Evolutionary conservation across 2,329 filamentous ascomycete species (phyloP), one percentile per base, ranked within the genome.

Genomic region (Talaromyces atroroseus): DNA sequence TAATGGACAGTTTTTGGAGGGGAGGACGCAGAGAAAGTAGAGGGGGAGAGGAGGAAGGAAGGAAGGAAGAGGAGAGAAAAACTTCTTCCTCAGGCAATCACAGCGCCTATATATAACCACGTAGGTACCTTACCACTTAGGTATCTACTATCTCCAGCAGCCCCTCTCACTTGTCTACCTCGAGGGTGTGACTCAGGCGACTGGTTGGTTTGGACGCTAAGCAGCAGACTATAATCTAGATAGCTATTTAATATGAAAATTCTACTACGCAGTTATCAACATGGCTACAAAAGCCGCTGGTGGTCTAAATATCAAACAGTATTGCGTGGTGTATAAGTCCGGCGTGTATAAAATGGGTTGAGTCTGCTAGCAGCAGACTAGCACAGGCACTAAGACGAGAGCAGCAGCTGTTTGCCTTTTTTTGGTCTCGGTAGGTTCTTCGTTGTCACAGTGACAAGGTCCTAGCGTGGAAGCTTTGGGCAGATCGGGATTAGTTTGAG

Each of bases 401-500:
- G 40, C 40, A 21, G 40, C 16, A 48, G n/a, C 50, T 46, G 40
- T 26, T 46, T 46, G 29, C 49, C 29, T 45, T 23, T 44, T 52
- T 52, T 45, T 34, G 40, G 44, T 5, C 18, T 34, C n/a, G n/a
- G n/a, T n/a, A 18, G 20, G 46, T 12, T 44, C 36, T 51, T 56
- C 53, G 57, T 59, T 59, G 57, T 59, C 57, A 59, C 53, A 56
- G 57, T 59, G 57, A 59, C 57, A 32, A 18, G 26, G 50, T 36
- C 44, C 49, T 57, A 57, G 55, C 55, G 51, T 14, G 24, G 40
- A 20, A 53, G 51, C 51, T 53, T 53, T 53, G 51, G 51, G 50
- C 50, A 52, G 40, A 49, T 38, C 49, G 38, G 38, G 49, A 44
- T 44, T 52, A 44, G 36, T 10, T 16, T 16, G 29, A 8, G 29